Evolutionary conservation across 2,329 filamentous ascomycete species (phyloP), one percentile per base, ranked within the genome.

Genomic region (Talaromyces sp.): DNA sequence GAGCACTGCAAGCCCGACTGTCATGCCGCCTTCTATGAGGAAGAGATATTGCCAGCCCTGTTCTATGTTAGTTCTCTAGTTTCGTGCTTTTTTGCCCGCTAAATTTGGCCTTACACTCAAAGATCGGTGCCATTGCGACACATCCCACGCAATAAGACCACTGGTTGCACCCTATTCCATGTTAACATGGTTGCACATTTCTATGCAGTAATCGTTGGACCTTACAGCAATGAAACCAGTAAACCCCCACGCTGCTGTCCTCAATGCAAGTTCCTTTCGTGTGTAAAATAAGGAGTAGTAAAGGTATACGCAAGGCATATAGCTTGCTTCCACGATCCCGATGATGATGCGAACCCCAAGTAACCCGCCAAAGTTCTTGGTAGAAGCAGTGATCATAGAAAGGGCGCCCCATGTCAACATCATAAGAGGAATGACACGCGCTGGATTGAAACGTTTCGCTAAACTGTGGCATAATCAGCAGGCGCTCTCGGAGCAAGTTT

Each of bases 261-360:
- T 75, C 56, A 80, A 78, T 0, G 75, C 78, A 65, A 80, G 76
- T 62, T 79, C 75, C 10, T 67, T 68, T 2, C 71, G 67, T 0
- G 66, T 70, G 61, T 73, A 81, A 51, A 85, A 85, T 0, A 83
- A 75, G 0, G 83, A 80, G 7, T 82, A 69, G 64, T 82, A 86
- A 69, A 83, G 85, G 2, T 85, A 82, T 14, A 81, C 79, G 0
- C 81, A 73, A 2, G 72, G 68, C 28, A 61, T 56, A n/a, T 56
- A 61, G 50, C 59, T 61, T 16, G 59, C 59, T 33, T 61, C 59
- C n/a, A 56, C 59, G 10, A 56, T 34, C 1, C 82, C 61, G 18
- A 63, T 63, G 28, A 63, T 54, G 30, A 63, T 50, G 8, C 61
- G 27, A 8, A 63, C 42, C 4, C 40, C 50, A 8, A 63, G 59